Conservation (phyloP, 352 stramenopile species). For the Phytopythium helicoides region DNA sequence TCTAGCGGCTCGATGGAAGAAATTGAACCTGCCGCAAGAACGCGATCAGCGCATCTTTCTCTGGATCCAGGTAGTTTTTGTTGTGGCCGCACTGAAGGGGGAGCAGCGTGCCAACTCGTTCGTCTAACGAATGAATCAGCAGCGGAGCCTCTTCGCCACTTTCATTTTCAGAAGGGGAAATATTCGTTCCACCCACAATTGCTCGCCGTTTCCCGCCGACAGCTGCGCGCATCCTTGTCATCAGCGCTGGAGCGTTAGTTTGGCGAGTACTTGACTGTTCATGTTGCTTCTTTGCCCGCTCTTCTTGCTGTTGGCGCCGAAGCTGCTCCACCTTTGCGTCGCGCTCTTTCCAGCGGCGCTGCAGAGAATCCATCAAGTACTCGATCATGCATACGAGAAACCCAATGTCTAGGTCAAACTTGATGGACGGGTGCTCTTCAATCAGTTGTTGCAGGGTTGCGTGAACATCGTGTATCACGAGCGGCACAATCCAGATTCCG, state of each 20-base stretch:
- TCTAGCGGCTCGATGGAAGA: conserved; percentile 6
- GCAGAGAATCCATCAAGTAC: conserved; percentile 68
- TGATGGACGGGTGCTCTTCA: conserved; percentile 55
- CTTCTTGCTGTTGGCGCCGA: not conserved
- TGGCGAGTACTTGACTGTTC: not conserved
- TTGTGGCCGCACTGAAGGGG: conserved; percentile 85
- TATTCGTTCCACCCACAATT: not conserved
- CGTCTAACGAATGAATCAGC: conserved; percentile 30
- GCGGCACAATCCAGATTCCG: conserved; percentile 61
- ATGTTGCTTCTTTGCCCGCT: conserved; percentile 4
- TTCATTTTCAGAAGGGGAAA: not conserved
- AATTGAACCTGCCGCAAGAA: conserved; percentile 58
- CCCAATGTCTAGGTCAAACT: conserved; percentile 75
- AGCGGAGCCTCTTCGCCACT: conserved; percentile 15
- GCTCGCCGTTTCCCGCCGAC: conserved; percentile 9
- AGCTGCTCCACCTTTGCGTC: conserved; percentile 27
- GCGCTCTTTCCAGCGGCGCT: conserved; percentile 44
- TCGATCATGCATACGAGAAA: conserved; percentile 75
- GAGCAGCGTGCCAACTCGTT: conserved; percentile 53
- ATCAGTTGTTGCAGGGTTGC: conserved; percentile 44
- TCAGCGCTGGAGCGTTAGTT: not conserved
- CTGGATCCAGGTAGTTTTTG: conserved; percentile 72
- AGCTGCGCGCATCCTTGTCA: conserved; percentile 1
- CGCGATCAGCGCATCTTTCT: conserved; percentile 62
- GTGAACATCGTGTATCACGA: conserved; percentile 57